phyloP scores from a whole-genome alignment of 2,329 filamentous ascomycete species.

The Colletotrichum gloeosporioides region DNA sequence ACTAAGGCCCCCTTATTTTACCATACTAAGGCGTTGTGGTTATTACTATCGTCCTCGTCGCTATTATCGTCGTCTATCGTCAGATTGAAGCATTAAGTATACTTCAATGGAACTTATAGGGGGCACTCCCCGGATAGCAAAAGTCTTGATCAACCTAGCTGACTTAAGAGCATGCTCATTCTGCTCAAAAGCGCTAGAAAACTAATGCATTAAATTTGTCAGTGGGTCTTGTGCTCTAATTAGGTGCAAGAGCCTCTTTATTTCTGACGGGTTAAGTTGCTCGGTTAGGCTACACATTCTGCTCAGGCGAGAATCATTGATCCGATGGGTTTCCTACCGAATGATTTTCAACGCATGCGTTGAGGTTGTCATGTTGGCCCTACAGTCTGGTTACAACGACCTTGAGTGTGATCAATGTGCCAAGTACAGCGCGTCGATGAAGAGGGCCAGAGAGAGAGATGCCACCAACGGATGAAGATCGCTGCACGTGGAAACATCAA shows the following conservation, averaged over 20 bases:
- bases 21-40: no score
- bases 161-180: neutral
- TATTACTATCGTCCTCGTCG: no score
- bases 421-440: neutral
- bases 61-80: no score
- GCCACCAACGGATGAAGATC: neutral
- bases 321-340: neutral
- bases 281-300: no score
- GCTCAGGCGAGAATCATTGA: no score
- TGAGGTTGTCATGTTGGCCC: neutral
- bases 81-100: no score
- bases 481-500: neutral
- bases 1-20: no score
- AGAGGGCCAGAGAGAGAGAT: neutral
- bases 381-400: neutral
- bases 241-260: neutral
- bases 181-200: neutral
- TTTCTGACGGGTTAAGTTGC: neutral
- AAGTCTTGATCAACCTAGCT: neutral
- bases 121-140: no score
- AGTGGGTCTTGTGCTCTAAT: neutral
- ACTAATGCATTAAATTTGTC: neutral
- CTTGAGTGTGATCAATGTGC: neutral
- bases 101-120: no score
- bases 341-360: fast-evolving